Percentiles rank a stretch among this genome's conserved stretches.
Conservation (phyloP, 345 rosid species). For the Toxicodendron radicans region DNA sequence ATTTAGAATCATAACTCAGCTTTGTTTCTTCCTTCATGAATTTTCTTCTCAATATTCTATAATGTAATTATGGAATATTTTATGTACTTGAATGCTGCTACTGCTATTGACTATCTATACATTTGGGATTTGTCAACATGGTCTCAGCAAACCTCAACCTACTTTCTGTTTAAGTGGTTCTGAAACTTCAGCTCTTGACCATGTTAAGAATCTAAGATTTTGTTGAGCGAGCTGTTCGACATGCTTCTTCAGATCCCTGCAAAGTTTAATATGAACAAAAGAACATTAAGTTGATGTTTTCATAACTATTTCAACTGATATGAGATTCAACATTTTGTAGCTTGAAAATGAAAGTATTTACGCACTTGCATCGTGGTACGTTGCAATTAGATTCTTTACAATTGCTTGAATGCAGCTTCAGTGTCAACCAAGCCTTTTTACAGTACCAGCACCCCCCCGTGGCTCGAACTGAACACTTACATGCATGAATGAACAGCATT, state of each 20-base stretch:
- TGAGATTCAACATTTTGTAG: neutral
- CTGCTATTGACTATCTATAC: conserved; percentile 7
- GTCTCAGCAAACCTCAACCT: neutral
- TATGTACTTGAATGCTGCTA: neutral
- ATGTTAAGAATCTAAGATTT: conserved; percentile 1
- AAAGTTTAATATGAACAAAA: neutral
- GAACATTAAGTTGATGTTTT: neutral
- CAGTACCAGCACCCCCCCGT: conserved; percentile 34
- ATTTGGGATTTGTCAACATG: neutral
- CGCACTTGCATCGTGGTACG: conserved; percentile 50
- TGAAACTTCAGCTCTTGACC: neutral
- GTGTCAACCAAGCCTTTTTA: conserved; percentile 22
- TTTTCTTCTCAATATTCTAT: neutral
- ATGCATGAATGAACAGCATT: conserved; percentile 37
- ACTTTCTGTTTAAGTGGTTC: neutral
- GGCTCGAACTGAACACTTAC: conserved; percentile 27
- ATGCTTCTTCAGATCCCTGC: conserved; percentile 28
- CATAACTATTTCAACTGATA: neutral
- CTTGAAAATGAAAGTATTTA: neutral
- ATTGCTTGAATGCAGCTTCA: conserved; percentile 32
- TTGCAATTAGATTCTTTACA: conserved; percentile 38
- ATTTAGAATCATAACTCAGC: neutral
- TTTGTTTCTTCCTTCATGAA: neutral
- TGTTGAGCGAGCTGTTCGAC: neutral
- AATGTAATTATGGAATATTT: neutral